A percentile compares a stretch with the other conserved stretches of the same genome.
These are phyloP conservation scores for Russula ochroleuca DNA, from an alignment of 768 basidiomycete species.

Conservation along the genomic window DNA sequence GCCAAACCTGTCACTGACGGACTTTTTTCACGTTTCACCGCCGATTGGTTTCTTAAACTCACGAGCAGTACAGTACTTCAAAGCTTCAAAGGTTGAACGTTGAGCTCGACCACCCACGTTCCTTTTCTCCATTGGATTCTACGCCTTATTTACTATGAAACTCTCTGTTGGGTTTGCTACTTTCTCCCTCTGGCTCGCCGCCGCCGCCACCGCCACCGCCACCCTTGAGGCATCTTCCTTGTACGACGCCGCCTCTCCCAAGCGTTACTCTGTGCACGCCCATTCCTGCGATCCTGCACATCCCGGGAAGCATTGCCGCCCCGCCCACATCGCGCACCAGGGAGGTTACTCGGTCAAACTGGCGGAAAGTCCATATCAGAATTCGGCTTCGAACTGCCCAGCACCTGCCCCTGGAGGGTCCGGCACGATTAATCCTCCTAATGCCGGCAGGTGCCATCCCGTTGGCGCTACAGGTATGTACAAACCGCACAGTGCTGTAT, in stretches of 20 bases:
- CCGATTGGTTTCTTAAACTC: neutral
- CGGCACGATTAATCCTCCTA: neutral
- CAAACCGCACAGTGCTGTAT: neutral
- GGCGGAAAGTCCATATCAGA: neutral
- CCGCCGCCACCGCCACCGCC: neutral
- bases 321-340: neutral
- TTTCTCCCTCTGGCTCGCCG: conserved; percentile 11
- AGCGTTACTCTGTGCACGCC: neutral
- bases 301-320: neutral
- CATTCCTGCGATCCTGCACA: neutral
- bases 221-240: conserved; percentile 3
- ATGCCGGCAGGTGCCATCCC: conserved; percentile 3
- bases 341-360: neutral
- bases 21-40: neutral
- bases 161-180: conserved; percentile 5
- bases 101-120: neutral
- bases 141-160: conserved; percentile 16
- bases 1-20: no score
- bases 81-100: neutral
- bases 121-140: neutral
- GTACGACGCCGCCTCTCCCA: neutral
- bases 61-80: neutral
- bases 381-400: neutral
- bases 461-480: conserved; percentile 16
- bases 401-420: neutral